Conservation (phyloP, 805 yeast species). For the Barnettozyma salicaria region DNA sequence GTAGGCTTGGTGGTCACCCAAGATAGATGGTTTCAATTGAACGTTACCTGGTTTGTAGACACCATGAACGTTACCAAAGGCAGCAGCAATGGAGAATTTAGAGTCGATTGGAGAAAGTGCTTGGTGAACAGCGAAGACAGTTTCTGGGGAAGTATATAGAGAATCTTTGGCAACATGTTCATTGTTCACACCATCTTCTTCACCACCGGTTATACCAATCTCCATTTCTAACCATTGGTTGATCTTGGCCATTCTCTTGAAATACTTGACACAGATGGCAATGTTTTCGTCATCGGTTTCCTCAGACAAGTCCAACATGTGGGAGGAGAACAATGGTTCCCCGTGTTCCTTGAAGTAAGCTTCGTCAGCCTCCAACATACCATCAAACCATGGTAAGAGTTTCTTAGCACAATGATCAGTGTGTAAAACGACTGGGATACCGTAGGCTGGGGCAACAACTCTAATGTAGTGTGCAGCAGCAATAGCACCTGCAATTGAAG, state of each 20-base stretch:
- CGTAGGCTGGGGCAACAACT: slow-evolving; percentile 93
- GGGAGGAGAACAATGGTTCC: slow-evolving; percentile 96
- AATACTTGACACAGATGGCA: slow-evolving; percentile 88
- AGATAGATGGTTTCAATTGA: slow-evolving; percentile 82
- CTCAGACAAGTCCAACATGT: slow-evolving; percentile 97
- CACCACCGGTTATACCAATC: slow-evolving; percentile 99
- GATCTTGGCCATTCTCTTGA: slow-evolving; percentile 88
- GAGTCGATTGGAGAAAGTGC: slow-evolving; percentile 89
- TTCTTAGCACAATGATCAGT: slow-evolving; percentile 99
- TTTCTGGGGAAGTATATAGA: slow-evolving; percentile 92
- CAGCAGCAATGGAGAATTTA: slow-evolving; percentile 99
- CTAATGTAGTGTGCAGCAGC: slow-evolving; percentile 99
- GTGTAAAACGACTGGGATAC: slow-evolving; percentile 94
- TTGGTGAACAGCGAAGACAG: slow-evolving; percentile 85
- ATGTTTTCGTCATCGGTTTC: slow-evolving; percentile 96
- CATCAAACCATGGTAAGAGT: slow-evolving; percentile 97
- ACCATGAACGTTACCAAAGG: slow-evolving; percentile 99
- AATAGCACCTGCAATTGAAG: slow-evolving; percentile 89
- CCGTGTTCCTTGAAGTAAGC: slow-evolving; percentile 81
- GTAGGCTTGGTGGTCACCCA: slow-evolving; percentile 92
- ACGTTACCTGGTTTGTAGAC: slow-evolving; percentile 99
- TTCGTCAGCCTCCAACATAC: slow-evolving; percentile 96
- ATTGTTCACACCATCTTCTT: slow-evolving; percentile 99
- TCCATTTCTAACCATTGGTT: slow-evolving; percentile 99
- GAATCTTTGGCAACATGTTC: slow-evolving; percentile 82